Evolutionary conservation across 257 asterid species (phyloP), one percentile per base, ranked within the genome.

Genomic region (Parsonsia alboflavescens): DNA sequence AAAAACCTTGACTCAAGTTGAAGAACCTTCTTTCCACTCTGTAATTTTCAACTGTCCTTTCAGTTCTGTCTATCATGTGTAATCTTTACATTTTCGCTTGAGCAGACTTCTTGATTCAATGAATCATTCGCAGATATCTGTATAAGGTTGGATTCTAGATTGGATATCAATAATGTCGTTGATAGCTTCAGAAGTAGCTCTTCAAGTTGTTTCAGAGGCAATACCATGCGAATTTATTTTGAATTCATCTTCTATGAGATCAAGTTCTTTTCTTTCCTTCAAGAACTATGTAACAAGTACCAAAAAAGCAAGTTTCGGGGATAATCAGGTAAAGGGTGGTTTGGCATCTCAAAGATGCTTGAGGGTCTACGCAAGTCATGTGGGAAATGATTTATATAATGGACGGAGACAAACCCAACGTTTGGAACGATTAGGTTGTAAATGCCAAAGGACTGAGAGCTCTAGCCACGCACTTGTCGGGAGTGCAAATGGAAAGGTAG

Each of bases 111-210:
- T 76, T 52, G 36, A 28, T 61, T 72, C 30, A 33, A 50, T 48
- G 45, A 64, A 48, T 36, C 33, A 16, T 71, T 46, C 58, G 26
- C 69, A 46, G 75, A 30, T 44, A 39, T 24, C 50, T 52, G 26
- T 52, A 49, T 22, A 22, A 42, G 77, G 15, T 50, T 68, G 73
- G 72, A 80, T 74, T 69, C 66, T 64, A 19, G 19, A 12, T 36
- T 62, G 71, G 39, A 66, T 72, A 73, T 74, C 53, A 10, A 7
- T 65, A 73, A 48, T 44, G 65, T 62, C 52, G n/a, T 89, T 93
- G 95, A 89, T 82, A 70, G 85, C 88, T 75, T 70, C 87, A 30
- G 85, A 82, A 73, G 84, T 81, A 78, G 82, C 83, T 68, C 76
- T 83, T 26, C 86, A 78, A 7, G 61, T 86, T 79, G 71, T 83